These are phyloP conservation scores for Camellia oleifera DNA, from an alignment of 179 eudicot genomes.

Conservation along the genomic window DNA sequence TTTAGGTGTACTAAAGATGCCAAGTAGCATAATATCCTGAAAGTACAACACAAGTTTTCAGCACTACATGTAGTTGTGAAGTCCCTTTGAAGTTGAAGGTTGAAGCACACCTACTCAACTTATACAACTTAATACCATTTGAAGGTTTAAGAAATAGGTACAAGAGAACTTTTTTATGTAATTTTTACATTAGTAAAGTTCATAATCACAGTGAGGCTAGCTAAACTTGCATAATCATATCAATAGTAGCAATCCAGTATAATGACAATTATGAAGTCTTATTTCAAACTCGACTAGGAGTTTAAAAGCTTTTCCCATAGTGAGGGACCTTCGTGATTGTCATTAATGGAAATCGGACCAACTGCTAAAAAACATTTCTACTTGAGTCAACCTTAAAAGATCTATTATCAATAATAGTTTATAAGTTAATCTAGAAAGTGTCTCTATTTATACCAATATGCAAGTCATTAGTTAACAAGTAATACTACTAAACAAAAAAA, in stretches of 20 bases:
- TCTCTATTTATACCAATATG: not conserved
- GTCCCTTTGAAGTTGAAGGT: not conserved
- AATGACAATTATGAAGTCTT: not conserved
- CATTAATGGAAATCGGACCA: not conserved
- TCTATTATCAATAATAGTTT: not conserved
- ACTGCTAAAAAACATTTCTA: not conserved
- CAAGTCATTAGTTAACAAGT: conserved; percentile 1
- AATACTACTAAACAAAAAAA: not conserved
- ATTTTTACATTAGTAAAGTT: not conserved
- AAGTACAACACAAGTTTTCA: not conserved
- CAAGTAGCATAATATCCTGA: not conserved
- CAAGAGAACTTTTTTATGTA: not conserved
- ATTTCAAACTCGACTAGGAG: not conserved
- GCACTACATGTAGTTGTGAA: not conserved
- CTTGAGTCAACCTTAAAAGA: not conserved
- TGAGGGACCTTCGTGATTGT: not conserved
- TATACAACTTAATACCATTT: not conserved
- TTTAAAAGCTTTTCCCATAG: not conserved
- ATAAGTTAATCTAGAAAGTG: not conserved
- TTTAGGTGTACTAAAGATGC: too few relatives aligned
- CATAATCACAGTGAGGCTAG: not conserved
- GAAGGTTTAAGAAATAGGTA: not conserved
- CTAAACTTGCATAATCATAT: not conserved
- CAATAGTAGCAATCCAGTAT: not conserved
- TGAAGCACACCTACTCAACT: not conserved